These are phyloP conservation scores for Diospyros lotus DNA, from an alignment of 148 eudicot genomes.

Conservation along the genomic window DNA sequence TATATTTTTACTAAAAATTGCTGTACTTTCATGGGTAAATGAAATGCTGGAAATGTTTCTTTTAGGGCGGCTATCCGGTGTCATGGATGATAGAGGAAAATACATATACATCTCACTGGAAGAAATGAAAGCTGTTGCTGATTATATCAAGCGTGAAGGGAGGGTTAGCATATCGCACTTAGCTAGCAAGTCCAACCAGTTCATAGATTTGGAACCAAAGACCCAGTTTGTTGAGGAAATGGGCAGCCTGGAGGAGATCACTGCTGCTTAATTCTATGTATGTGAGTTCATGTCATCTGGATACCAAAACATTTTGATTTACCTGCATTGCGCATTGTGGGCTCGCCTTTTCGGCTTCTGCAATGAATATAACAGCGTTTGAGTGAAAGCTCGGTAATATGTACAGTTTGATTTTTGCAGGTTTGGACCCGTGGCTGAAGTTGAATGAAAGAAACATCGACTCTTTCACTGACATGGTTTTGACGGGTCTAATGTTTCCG, in stretches of 20 bases:
- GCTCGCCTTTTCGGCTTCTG: too few species aligned
- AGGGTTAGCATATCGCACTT: conserved; percentile 91
- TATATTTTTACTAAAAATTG: not conserved
- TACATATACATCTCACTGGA: conserved; percentile 92
- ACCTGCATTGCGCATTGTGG: too few species aligned
- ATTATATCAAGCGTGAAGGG: conserved; percentile 82
- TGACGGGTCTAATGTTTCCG: too few species aligned
- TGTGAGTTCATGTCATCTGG: not conserved
- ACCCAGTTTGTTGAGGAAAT: conserved; percentile 55
- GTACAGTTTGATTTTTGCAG: too few species aligned
- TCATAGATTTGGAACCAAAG: conserved; percentile 90
- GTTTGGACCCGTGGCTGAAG: too few species aligned
- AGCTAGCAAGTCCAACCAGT: conserved; percentile 97
- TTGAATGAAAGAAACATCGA: too few species aligned
- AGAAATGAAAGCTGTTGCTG: conserved; percentile 98
- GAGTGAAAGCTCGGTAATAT: too few species aligned
- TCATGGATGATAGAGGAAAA: conserved; percentile 98
- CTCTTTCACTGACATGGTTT: too few species aligned
- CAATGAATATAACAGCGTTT: too few species aligned
- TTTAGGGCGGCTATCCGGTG: conserved; percentile 90
- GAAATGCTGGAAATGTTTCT: not conserved
- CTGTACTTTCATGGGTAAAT: not conserved
- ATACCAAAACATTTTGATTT: not conserved
- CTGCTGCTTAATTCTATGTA: conserved; percentile 41
- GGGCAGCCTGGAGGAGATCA: conserved; percentile 45